phyloP scores from a whole-genome alignment of 2,329 filamentous ascomycete species.

The Pleoardoris graminearum region DNA sequence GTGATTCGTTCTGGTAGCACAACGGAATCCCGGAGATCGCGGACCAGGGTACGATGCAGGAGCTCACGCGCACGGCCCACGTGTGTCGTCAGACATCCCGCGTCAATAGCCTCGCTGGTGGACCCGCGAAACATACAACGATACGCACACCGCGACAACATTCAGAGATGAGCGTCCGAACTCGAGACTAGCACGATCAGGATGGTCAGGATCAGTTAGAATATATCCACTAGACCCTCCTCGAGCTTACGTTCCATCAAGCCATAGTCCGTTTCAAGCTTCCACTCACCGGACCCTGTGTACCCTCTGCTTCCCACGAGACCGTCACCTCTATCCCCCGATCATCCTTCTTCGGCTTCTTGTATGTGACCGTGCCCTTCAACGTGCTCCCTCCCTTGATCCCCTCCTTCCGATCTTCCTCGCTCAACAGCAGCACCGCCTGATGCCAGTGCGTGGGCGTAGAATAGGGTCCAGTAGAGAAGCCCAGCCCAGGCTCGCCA shows the following conservation, averaged over 20 bases:
- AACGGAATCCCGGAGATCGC: neutral
- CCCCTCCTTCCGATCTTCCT: constrained; percentile 53
- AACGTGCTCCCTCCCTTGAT: constrained; percentile 62
- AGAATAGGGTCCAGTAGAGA: constrained; percentile 80
- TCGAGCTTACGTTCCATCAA: constrained; percentile 6
- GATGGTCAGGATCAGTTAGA: no score
- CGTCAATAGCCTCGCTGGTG: neutral
- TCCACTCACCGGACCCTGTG: constrained; percentile 33
- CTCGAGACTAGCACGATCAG: no score
- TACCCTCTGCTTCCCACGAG: constrained; percentile 41
- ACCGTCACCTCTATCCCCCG: constrained; percentile 47
- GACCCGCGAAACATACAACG: neutral
- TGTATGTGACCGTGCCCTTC: constrained; percentile 70
- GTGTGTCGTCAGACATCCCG: constrained; percentile 19
- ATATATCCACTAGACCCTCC: no score
- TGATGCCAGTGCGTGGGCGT: constrained; percentile 91
- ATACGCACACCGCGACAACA: neutral
- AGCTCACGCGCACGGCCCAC: constrained; percentile 42
- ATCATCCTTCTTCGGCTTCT: constrained; percentile 58
- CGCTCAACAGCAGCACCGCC: constrained; percentile 72
- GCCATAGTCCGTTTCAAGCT: constrained; percentile 40
- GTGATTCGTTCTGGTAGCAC: neutral
- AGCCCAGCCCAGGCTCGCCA: constrained; percentile 68
- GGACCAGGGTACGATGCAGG: constrained; percentile 8
- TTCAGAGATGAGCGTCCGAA: neutral